Evolutionary conservation across 108 stramenopile genomes (phyloP).

Genomic region (Discostella stelligeroides): DNA sequence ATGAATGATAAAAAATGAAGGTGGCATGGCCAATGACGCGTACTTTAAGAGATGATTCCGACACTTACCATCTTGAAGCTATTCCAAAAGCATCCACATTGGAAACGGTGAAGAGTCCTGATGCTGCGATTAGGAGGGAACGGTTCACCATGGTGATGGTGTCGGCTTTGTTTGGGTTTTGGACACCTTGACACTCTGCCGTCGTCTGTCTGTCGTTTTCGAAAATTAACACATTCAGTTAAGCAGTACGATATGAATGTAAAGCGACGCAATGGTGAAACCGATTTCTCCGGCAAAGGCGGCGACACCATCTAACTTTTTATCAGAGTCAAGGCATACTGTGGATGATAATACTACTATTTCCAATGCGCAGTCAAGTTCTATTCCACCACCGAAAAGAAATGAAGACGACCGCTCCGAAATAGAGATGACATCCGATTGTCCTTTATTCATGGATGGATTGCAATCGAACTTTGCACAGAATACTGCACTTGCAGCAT

Average conservation of each 20-base stretch:
- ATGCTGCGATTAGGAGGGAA: slow-evolving; percentile 10
- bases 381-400: no score
- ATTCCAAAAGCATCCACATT: slow-evolving; percentile 14
- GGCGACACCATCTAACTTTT: background rate
- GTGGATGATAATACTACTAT: background rate
- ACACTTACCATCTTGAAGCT: slow-evolving; percentile 8
- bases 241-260: no score
- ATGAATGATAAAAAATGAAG: background rate
- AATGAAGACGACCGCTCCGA: slow-evolving; percentile 4
- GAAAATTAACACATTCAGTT: no score
- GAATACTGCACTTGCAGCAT: slow-evolving; percentile 67
- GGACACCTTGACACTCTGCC: no score
- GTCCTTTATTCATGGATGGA: slow-evolving; percentile 79
- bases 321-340: background rate
- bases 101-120: slow-evolving; percentile 14
- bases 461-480: slow-evolving; percentile 64
- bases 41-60: background rate
- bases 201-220: no score
- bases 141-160: slow-evolving; percentile 16
- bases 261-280: background rate
- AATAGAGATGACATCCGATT: slow-evolving; percentile 16
- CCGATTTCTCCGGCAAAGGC: background rate
- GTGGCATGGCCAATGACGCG: background rate
- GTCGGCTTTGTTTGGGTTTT: no score
- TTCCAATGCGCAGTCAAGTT: no score